Evolutionary conservation across 2,329 filamentous ascomycete species (phyloP), one percentile per base, ranked within the genome.

Genomic region (Nigrospora oryzae): DNA sequence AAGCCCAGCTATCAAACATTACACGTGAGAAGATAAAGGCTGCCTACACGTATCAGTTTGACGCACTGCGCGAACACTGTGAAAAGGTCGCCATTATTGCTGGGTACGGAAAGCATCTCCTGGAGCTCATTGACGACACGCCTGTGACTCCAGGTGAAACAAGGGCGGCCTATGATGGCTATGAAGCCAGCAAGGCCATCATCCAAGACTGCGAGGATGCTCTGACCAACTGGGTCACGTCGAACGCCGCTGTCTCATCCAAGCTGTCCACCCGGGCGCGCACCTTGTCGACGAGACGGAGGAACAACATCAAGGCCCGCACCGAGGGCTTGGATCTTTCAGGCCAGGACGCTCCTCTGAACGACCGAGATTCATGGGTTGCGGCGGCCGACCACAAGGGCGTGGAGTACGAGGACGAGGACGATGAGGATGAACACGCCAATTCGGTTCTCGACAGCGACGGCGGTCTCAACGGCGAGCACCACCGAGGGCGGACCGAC

Each of bases 1-100:
- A 98, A 68, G 93, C 93, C 8, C 93, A 98, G 71, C 79, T 98
- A 43, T 96, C 91, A 64, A 98, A 98, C 77, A 98, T 98, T 62
- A 98, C 94, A 23, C 91, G 93, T 59, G 91, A 98, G 72, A 98
- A 98, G 79, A 83, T 98, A 64, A 98, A 98, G 81, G 86, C 91
- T 43, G 93, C 93, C 36, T 98, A 96, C 71, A 86, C 84, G 44
- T 98, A 97, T 73, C 93, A 98, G 64, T 98, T 98, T 58, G 91
- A 98, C 63, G 93, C 93, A 37, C 81, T 98, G 53, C 87, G 89
- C 49, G 93, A 98, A 74, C 93, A 97, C 70, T 93, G 86, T 66
- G 93, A 98, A 71, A 98, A 98, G 75, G 79, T 97, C 19, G 93
- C 93, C 61, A 94, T 98, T 63, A 95, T 98, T 60, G 93, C 93